phyloP scores from a whole-genome alignment of 805 yeast genomes.

The Yarrowia hollandica region DNA sequence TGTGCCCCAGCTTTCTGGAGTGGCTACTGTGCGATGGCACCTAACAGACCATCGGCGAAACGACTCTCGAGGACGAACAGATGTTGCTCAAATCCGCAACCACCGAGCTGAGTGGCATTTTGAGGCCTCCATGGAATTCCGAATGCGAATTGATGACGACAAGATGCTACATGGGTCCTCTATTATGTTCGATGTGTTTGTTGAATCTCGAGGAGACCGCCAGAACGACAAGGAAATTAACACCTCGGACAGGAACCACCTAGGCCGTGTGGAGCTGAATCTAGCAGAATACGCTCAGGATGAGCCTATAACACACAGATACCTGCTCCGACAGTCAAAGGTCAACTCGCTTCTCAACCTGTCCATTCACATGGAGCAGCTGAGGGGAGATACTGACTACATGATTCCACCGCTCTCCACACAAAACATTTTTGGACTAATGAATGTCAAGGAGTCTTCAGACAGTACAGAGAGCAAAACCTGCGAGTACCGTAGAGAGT shows the following conservation, averaged over 20 bases:
- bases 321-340: constrained; percentile 72
- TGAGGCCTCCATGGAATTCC: constrained; percentile 44
- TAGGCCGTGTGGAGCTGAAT: constrained; percentile 71
- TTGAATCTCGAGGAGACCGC: constrained; percentile 44
- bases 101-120: constrained; percentile 57
- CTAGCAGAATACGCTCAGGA: constrained; percentile 66
- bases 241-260: constrained; percentile 35
- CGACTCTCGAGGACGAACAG: constrained; percentile 51
- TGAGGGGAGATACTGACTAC: constrained; percentile 49
- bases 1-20: constrained; percentile 76
- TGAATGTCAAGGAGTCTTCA: constrained; percentile 42
- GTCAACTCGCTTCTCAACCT: constrained; percentile 76
- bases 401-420: constrained; percentile 44
- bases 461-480: constrained; percentile 6
- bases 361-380: constrained; percentile 52
- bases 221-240: constrained; percentile 40
- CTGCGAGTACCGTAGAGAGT: constrained; percentile 50
- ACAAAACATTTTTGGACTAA: constrained; percentile 52
- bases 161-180: constrained; percentile 43
- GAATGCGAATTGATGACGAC: constrained; percentile 46
- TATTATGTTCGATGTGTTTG: constrained; percentile 48
- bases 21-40: constrained; percentile 63
- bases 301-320: constrained; percentile 57
- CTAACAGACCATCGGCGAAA: constrained; percentile 51
- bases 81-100: constrained; percentile 47